Evolutionary conservation across 2,329 filamentous ascomycete genomes (phyloP), one percentile per base, ranked within the genome.

Genomic region (Aureobasidium mangrovei): DNA sequence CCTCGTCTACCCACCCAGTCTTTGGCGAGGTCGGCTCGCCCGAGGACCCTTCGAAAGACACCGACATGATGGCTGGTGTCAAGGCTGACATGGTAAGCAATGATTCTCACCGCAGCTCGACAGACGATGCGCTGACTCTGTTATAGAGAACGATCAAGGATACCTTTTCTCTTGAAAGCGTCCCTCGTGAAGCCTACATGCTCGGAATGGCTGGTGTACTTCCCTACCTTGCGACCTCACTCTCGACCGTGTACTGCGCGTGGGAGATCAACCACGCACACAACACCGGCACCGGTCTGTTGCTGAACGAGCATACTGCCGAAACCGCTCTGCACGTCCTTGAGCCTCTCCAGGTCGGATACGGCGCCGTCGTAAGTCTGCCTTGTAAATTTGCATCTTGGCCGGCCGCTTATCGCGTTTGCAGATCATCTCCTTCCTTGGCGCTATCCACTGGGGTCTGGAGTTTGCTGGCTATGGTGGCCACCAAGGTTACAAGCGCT

Each of bases 381-480:
- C 6, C 3, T 12, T 9, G 24, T 10, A 31, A 38, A 26, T 12
- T 33, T n/a, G 9, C 5, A 8, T 29, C 38, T 26, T 39, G 4
- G 27, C 24, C 9, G 9, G 3, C n/a, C 32, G n/a, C 33, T 46
- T 4, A 54, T 38, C 6, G 29, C 10, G 46, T 18, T 38, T 5
- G 29, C 59, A 86, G 83, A 93, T 95, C 63, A 86, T 95, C 63
- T 95, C 90, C 29, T 96, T 95, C 77, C 80, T 96, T 1, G 91
- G 91, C 42, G 91, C 91, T 33, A 84, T 95, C 64, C 91, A 96
- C 71, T 96, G 91, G 86, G 91, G 91, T 54, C 77, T 95, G 18
- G 90, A 95, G 71, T 94, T 85, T 69, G 86, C 86, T 48, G 74
- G 85, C 72, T 84, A 77, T 68, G 73, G 84, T 70, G 70, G 80